Evolutionary conservation across 768 basidiomycete species (phyloP).

Genomic region (Leccinellum rugosiceps): DNA sequence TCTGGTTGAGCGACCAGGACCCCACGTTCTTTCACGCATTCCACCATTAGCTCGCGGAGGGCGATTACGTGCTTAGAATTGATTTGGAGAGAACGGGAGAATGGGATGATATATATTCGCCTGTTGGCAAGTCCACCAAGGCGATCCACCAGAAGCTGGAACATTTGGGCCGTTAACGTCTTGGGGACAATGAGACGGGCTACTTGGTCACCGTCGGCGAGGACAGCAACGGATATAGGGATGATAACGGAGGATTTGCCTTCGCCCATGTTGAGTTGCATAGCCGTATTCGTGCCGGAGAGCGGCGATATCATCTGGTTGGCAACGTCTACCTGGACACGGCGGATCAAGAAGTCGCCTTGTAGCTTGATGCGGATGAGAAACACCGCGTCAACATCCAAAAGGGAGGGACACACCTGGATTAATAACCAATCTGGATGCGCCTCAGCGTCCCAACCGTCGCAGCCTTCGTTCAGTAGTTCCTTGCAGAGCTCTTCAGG

Average conservation of each 20-base stretch:
- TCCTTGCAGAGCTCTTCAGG: conserved; percentile 32
- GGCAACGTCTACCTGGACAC: conserved; percentile 41
- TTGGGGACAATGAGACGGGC: conserved; percentile 50
- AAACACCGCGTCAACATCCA: background rate
- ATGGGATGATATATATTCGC: conserved; percentile 48
- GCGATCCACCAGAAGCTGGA: conserved; percentile 41
- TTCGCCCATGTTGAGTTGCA: conserved; percentile 59
- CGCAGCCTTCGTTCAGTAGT: conserved; percentile 21
- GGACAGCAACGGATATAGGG: conserved; percentile 37
- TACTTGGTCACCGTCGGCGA: conserved; percentile 43
- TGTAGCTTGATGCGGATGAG: conserved; percentile 37
- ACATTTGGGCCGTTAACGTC: conserved; percentile 45
- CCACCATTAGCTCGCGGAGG: conserved; percentile 33
- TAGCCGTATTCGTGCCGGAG: conserved; percentile 33
- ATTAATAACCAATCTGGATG: conserved; percentile 44
- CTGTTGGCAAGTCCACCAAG: conserved; percentile 45
- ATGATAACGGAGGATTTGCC: conserved; percentile 50
- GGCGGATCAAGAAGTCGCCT: conserved; percentile 40
- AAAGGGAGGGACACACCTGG: conserved; percentile 32
- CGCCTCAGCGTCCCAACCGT: conserved; percentile 10
- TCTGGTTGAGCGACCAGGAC: conserved; percentile 51
- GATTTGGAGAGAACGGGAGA: conserved; percentile 39
- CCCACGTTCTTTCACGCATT: conserved; percentile 39
- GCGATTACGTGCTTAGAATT: conserved; percentile 9
- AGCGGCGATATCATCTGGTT: conserved; percentile 45